Conservation (phyloP, 257 asterid species). For the Solanum boliviense region DNA sequence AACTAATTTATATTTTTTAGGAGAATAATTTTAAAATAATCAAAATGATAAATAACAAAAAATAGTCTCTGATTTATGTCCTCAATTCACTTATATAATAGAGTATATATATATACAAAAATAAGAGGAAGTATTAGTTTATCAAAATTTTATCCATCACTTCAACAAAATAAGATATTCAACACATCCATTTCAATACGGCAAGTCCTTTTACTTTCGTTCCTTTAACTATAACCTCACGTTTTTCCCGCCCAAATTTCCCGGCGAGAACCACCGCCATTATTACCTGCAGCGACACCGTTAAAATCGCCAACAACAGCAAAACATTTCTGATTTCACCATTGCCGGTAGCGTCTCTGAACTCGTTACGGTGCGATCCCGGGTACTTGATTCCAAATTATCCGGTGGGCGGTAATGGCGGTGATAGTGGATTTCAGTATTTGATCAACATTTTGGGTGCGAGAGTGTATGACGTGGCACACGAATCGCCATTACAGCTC, state of each 20-base stretch:
- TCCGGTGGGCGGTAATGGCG: not conserved
- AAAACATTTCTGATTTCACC: not conserved
- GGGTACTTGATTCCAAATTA: slow-evolving; percentile 46
- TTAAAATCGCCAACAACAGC: not conserved
- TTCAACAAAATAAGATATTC: too few species aligned
- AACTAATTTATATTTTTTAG: too few species aligned
- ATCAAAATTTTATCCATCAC: too few species aligned
- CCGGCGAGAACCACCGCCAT: not conserved
- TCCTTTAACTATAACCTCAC: not conserved
- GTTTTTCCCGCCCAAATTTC: slow-evolving; percentile 17
- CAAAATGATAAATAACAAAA: too few species aligned
- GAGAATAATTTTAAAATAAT: too few species aligned
- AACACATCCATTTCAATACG: slow-evolving; percentile 14
- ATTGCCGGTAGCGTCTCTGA: slow-evolving; percentile 30
- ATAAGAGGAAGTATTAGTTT: too few species aligned
- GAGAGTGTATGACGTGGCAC: slow-evolving; percentile 81
- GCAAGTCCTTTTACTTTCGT: slow-evolving; percentile 23
- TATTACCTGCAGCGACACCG: slow-evolving; percentile 8
- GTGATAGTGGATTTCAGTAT: slow-evolving; percentile 41
- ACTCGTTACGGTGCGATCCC: slow-evolving; percentile 51
- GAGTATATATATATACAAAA: too few species aligned
- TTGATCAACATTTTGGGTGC: slow-evolving; percentile 60
- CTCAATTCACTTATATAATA: too few species aligned
- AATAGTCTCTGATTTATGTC: too few species aligned
- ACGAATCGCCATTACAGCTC: slow-evolving; percentile 76